Conservation (phyloP, 768 basidiomycete species). For the Exsudoporus frostii region DNA sequence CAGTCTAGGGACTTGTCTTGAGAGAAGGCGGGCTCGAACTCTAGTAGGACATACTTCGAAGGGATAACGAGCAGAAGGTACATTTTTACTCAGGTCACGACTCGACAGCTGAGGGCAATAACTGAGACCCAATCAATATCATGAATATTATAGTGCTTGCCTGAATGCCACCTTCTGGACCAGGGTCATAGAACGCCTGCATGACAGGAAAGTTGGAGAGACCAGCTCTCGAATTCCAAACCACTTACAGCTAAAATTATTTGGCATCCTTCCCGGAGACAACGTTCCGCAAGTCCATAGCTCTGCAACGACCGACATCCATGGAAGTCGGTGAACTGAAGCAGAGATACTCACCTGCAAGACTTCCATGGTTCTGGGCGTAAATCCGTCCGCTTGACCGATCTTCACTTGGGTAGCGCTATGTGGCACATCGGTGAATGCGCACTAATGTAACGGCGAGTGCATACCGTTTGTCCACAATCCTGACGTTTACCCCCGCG, state of each 20-base stretch:
- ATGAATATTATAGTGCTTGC: conserved; percentile 27
- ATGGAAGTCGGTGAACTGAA: neutral
- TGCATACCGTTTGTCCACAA: conserved; percentile 40
- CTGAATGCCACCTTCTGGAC: conserved; percentile 56
- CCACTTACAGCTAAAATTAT: conserved; percentile 61
- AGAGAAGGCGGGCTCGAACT: neutral
- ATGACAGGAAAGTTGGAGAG: neutral
- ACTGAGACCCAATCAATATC: neutral
- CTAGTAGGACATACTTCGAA: conserved; percentile 49
- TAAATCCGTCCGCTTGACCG: conserved; percentile 31
- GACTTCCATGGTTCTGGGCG: conserved; percentile 38
- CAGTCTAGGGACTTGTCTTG: conserved; percentile 16
- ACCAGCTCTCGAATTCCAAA: neutral
- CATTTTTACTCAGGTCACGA: conserved; percentile 56
- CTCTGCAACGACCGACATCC: conserved; percentile 42
- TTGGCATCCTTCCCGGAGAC: conserved; percentile 59
- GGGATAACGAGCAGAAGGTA: conserved; percentile 61
- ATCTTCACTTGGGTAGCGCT: conserved; percentile 15
- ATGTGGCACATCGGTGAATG: neutral
- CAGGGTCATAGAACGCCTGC: conserved; percentile 75
- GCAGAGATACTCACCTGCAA: conserved; percentile 35
- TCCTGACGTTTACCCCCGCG: conserved; percentile 36
- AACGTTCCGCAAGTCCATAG: conserved; percentile 64
- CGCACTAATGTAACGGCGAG: neutral
- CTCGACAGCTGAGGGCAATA: conserved; percentile 48